Evolutionary conservation across 2,329 filamentous ascomycete species (phyloP).

Genomic region (Penicillium freii): DNA sequence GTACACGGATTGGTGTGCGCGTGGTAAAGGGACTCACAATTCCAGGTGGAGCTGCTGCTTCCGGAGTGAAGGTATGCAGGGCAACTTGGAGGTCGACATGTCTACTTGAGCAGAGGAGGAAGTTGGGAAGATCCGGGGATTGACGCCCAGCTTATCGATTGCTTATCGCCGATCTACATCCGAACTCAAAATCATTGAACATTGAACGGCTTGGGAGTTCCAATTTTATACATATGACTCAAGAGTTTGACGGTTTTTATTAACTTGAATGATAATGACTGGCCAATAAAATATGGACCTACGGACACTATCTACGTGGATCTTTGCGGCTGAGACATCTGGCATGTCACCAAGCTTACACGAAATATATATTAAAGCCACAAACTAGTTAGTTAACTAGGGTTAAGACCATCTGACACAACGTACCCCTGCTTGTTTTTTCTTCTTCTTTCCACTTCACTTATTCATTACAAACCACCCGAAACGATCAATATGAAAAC

Average conservation of each 20-base stretch:
- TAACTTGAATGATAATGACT: too few species aligned
- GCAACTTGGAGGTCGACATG: conserved; percentile 40
- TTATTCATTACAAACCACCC: neutral
- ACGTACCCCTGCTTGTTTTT: neutral
- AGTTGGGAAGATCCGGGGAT: conserved; percentile 1
- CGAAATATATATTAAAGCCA: neutral
- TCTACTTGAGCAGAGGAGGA: neutral
- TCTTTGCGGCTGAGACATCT: neutral
- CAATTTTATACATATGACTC: neutral
- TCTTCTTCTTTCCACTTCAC: too few species aligned
- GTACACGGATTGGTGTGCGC: neutral
- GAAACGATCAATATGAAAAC: conserved; percentile 2
- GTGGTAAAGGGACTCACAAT: conserved; percentile 60
- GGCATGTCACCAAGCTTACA: neutral
- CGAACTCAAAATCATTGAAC: neutral
- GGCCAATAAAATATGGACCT: neutral
- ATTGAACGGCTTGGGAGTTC: neutral
- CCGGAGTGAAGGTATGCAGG: conserved; percentile 55
- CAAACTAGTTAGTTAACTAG: neutral
- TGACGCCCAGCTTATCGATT: conserved; percentile 15
- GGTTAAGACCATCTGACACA: neutral
- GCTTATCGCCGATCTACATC: conserved; percentile 8
- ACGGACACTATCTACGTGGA: neutral
- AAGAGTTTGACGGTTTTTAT: neutral
- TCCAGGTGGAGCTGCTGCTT: conserved; percentile 76